Evolutionary conservation across 176 grass and related monocot genomes (phyloP).

Genomic region (Oryza longistaminata): DNA sequence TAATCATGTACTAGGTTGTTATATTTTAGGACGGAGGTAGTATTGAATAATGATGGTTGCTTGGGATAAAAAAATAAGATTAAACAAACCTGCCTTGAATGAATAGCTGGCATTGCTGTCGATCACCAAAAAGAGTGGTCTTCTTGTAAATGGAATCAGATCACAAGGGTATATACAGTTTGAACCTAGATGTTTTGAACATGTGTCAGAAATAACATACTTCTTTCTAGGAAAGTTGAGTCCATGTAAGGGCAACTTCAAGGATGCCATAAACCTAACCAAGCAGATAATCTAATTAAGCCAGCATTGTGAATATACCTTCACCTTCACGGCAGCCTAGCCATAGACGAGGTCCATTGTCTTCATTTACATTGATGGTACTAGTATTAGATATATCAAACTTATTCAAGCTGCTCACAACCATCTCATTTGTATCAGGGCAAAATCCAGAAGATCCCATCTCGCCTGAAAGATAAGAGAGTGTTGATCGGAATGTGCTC

Average conservation of each 20-base stretch:
- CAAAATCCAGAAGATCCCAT: slow-evolving; percentile 43
- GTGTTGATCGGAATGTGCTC: slow-evolving; percentile 18
- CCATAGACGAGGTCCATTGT: slow-evolving; percentile 57
- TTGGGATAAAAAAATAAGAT: slow-evolving; percentile 36
- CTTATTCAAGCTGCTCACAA: slow-evolving; percentile 60
- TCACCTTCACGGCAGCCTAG: slow-evolving; percentile 69
- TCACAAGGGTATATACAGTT: slow-evolving; percentile 87
- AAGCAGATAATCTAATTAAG: background rate
- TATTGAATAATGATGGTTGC: background rate
- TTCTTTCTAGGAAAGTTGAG: slow-evolving; percentile 21
- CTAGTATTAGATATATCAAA: slow-evolving; percentile 53
- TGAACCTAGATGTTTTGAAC: slow-evolving; percentile 59
- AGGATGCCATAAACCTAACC: slow-evolving; percentile 14
- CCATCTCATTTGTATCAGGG: slow-evolving; percentile 58
- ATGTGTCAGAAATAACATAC: slow-evolving; percentile 39
- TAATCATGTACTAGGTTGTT: too few species aligned
- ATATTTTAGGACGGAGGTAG: too few species aligned
- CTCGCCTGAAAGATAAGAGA: slow-evolving; percentile 56
- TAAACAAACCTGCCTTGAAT: slow-evolving; percentile 99
- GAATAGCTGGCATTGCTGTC: slow-evolving; percentile 72
- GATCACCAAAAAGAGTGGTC: slow-evolving; percentile 88
- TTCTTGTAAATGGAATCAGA: slow-evolving; percentile 97
- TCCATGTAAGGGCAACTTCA: slow-evolving; percentile 18
- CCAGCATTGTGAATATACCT: slow-evolving; percentile 50
- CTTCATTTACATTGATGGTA: slow-evolving; percentile 25